Conservation (phyloP, 2,329 filamentous ascomycete genomes). For the Boeremia lycopersici region DNA sequence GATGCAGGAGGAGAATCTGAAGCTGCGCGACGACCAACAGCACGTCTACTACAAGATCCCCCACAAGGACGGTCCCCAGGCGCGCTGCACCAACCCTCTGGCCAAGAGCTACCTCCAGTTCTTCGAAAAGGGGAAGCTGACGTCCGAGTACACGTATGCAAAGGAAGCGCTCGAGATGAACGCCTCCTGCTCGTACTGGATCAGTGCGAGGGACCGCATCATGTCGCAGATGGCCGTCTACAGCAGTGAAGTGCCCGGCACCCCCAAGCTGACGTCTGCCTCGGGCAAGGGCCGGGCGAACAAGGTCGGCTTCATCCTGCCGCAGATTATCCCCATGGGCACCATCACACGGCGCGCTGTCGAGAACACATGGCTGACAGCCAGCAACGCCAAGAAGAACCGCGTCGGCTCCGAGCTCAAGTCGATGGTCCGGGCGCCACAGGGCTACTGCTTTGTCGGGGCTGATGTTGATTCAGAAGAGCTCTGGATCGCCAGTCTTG, state of each 20-base stretch:
- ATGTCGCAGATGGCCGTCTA: conserved; percentile 96
- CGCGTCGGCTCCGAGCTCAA: conserved; percentile 96
- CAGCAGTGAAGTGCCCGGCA: conserved; percentile 61
- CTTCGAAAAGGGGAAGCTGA: conserved; percentile 86
- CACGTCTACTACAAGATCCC: conserved; percentile 89
- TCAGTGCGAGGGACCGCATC: conserved; percentile 91
- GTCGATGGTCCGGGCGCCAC: conserved; percentile 91
- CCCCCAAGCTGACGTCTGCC: conserved; percentile 30
- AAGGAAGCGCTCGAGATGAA: conserved; percentile 99
- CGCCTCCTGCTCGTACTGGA: conserved; percentile 98
- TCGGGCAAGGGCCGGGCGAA: conserved; percentile 27
- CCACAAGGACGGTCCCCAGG: conserved; percentile 89
- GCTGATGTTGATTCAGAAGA: conserved; percentile 98
- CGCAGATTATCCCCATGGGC: conserved; percentile 97
- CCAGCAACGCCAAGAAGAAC: conserved; percentile 95
- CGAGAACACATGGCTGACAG: conserved; percentile 98
- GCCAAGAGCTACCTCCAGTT: conserved; percentile 90
- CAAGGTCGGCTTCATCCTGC: conserved; percentile 81
- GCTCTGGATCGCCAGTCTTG: conserved; percentile 94
- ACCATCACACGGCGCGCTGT: conserved; percentile 93
- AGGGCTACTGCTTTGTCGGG: conserved; percentile 91
- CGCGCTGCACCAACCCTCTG: conserved; percentile 84
- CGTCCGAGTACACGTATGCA: conserved; percentile 86
- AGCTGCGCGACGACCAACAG: conserved; percentile 68
- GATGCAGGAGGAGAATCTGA: conserved; percentile 70